Conservation (phyloP, 768 basidiomycete species). For the Collybia sordida region DNA sequence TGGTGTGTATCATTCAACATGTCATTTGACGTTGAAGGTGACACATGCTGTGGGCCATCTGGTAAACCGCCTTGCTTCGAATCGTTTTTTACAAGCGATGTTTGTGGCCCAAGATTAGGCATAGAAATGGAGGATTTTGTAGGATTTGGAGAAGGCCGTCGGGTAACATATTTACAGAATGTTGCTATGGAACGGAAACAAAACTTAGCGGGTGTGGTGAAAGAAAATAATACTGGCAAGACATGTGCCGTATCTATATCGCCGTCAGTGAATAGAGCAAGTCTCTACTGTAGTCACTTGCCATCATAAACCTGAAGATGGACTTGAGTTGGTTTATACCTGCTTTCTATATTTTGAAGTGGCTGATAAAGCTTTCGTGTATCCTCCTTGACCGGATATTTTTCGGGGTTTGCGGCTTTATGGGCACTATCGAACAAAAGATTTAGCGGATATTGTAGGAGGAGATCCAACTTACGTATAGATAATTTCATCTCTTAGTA, state of each 20-base stretch:
- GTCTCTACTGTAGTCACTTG: constrained; percentile 23
- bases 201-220: constrained; percentile 77
- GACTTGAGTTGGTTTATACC: constrained; percentile 67
- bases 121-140: constrained; percentile 6
- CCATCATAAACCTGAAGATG: constrained; percentile 95
- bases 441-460: not conserved
- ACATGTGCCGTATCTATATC: constrained; percentile 66
- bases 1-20: not conserved
- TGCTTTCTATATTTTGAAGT: constrained; percentile 52
- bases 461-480: constrained; percentile 57
- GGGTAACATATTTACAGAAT: constrained; percentile 68
- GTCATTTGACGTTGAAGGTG: not conserved
- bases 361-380: constrained; percentile 54
- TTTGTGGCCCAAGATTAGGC: constrained; percentile 10
- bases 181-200: constrained; percentile 77
- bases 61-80: not conserved
- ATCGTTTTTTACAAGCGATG: constrained; percentile 6
- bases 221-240: constrained; percentile 71
- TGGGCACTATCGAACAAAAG: constrained; percentile 62
- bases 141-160: constrained; percentile 29
- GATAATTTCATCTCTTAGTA: constrained; percentile 88
- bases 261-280: constrained; percentile 18
- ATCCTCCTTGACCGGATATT: constrained; percentile 51
- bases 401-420: constrained; percentile 83
- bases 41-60: not conserved